These are phyloP conservation scores for Amoebophrya sp. DNA, from an alignment of 169 alveolate genomes.

Conservation along the genomic window DNA sequence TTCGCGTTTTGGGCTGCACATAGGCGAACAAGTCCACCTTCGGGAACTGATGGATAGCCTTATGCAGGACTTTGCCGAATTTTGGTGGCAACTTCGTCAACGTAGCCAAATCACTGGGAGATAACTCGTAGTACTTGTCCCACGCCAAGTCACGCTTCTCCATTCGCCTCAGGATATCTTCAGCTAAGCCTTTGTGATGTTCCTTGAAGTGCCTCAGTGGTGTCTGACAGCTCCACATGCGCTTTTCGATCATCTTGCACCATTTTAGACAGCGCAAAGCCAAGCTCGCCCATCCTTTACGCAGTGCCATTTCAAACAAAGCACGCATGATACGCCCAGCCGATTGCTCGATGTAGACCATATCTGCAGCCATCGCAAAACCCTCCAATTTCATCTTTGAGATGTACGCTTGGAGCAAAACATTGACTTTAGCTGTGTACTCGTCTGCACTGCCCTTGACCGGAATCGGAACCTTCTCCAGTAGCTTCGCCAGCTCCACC, in stretches of 20 bases:
- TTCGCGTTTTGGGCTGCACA: constrained; percentile 91
- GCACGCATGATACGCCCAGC: constrained; percentile 98
- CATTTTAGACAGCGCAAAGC: constrained; percentile 79
- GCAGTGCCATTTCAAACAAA: constrained; percentile 87
- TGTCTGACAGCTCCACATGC: constrained; percentile 96
- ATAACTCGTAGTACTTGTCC: constrained; percentile 89
- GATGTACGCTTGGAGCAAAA: constrained; percentile 91
- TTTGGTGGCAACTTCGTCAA: constrained; percentile 80
- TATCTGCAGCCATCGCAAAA: constrained; percentile 94
- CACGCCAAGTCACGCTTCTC: constrained; percentile 93
- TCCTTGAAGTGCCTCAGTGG: constrained; percentile 97
- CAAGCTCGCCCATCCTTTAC: constrained; percentile 87
- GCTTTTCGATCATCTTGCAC: constrained; percentile 93
- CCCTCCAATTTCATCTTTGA: constrained; percentile 92
- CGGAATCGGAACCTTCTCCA: constrained; percentile 89
- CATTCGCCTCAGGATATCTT: constrained; percentile 84
- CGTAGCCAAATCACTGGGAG: constrained; percentile 85
- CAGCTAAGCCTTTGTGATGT: constrained; percentile 64
- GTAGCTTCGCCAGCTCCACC: constrained; percentile 80
- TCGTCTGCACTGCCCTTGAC: constrained; percentile 75
- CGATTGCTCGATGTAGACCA: constrained; percentile 93
- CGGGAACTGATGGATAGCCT: constrained; percentile 84
- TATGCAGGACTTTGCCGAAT: constrained; percentile 75
- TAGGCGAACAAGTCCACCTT: constrained; percentile 84
- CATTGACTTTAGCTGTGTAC: constrained; percentile 83